These are phyloP conservation scores for Crocinoboletus sp. DNA, from an alignment of 1,284 basidiomycete genomes.

Conservation along the genomic window DNA sequence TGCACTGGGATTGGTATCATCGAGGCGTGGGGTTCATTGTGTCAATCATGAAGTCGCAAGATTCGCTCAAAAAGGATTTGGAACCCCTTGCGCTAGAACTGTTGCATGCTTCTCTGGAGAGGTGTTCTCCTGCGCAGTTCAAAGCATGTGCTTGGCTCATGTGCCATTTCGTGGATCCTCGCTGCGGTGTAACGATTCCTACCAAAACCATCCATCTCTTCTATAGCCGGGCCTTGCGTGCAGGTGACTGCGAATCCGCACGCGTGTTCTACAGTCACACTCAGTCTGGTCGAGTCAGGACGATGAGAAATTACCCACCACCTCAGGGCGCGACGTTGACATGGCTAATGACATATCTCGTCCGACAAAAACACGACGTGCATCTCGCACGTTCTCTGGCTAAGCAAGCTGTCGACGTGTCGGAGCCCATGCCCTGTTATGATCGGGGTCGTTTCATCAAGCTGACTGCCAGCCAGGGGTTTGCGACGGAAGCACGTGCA, in stretches of 20 bases:
- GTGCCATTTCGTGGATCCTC: slow-evolving; percentile 23
- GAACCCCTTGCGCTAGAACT: slow-evolving; percentile 30
- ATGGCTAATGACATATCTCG: slow-evolving; percentile 50
- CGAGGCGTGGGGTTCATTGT: slow-evolving; percentile 38
- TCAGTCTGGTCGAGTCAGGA: slow-evolving; percentile 30
- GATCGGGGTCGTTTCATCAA: slow-evolving; percentile 47
- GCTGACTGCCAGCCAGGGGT: slow-evolving; percentile 42
- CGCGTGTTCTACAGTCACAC: slow-evolving; percentile 40
- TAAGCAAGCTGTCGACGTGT: slow-evolving; percentile 41
- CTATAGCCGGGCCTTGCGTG: slow-evolving; percentile 37
- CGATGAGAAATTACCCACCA: slow-evolving; percentile 40
- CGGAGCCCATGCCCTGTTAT: slow-evolving; percentile 38
- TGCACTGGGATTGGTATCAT: slow-evolving; percentile 46
- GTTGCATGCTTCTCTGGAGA: slow-evolving; percentile 38
- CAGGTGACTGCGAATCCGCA: slow-evolving; percentile 31
- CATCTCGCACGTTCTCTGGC: slow-evolving; percentile 43
- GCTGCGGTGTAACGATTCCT: slow-evolving; percentile 34
- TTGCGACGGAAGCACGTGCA: slow-evolving; percentile 41
- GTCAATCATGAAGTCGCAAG: slow-evolving; percentile 31
- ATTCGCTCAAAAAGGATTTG: slow-evolving; percentile 27
- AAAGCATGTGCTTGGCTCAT: slow-evolving; percentile 32
- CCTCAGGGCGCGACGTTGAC: slow-evolving; percentile 42
- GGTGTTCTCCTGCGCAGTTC: slow-evolving; percentile 27
- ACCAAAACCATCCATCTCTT: slow-evolving; percentile 40
- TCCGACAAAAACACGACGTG: slow-evolving; percentile 34